Base-by-base conservation (phyloP, 2,329 filamentous ascomycete genomes). In the Penicillium sp. region DNA sequence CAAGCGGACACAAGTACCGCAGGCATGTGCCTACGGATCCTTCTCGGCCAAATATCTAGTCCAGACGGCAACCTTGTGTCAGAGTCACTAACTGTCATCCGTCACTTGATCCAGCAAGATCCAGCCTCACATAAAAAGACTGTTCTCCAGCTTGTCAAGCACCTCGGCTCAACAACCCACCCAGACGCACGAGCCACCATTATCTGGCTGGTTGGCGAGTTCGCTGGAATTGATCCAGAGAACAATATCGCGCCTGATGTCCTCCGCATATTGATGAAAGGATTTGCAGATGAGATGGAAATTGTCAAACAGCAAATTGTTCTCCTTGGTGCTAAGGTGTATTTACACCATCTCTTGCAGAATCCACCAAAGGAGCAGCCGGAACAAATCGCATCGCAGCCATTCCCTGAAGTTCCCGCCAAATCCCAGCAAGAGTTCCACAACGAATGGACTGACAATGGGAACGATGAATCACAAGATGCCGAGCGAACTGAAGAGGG, bases 181-280 rank as follows among this genome's bases (percentile, higher is more conserved):
- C 87, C 94, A 1, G 88, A 92, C 59, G 94, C 94, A 4, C 84
- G 94, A 63, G 94, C 94, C 3, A 96, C 91, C 49, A 97, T 99
- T 61, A 89, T 99, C 65, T 99, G 94, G 94, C 84, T 99, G 0
- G 92, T 97, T 0, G 94, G 94, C 45, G 94, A 99, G 74, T 97
- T 95, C 67, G 86, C 93, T 0, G 91, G 91, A 0, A 75, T 89
- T 3, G 86, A 91, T 55, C 84, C 87, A 10, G 87, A 92, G 58
- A 87, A 94, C 70, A 96, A 95, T 67, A 93, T 99, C 60, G 94
- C 94, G 0, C 87, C 93, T 0, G 94, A 99, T 68, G 92, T 97
- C 7, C 78, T 97, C 34, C 86, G 94, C 8, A 93, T 97, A 43
- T 78, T 99, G 2, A 83, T 92, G 44, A 93, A 92, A 72, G 88